Percentiles rank a stretch among this genome's conserved stretches.
These are phyloP conservation scores for Ophiognomonia clavigignenti-juglandacearum DNA, from an alignment of 2,329 filamentous ascomycete species.

Conservation along the genomic window DNA sequence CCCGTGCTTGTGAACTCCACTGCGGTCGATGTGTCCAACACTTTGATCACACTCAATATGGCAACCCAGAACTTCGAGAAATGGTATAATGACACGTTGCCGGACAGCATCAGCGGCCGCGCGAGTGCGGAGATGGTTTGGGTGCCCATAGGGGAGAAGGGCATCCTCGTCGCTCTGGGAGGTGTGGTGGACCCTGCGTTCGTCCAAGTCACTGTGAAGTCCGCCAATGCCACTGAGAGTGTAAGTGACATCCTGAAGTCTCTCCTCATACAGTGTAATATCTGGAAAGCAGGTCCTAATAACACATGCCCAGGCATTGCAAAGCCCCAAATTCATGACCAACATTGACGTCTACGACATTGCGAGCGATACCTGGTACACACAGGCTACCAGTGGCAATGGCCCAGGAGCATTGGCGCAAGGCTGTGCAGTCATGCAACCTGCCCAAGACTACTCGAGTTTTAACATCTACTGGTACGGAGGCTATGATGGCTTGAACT, in stretches of 20 bases:
- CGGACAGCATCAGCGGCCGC: slow-evolving; percentile 43
- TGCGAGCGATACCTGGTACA: slow-evolving; percentile 60
- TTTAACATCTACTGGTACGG: slow-evolving; percentile 85
- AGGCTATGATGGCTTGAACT: slow-evolving; percentile 57
- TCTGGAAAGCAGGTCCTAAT: neutral
- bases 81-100: slow-evolving; percentile 56
- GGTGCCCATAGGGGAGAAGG: slow-evolving; percentile 72
- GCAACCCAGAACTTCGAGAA: slow-evolving; percentile 38
- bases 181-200: slow-evolving; percentile 63
- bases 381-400: slow-evolving; percentile 58
- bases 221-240: slow-evolving; percentile 30
- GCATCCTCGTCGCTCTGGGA: slow-evolving; percentile 72
- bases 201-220: slow-evolving; percentile 21
- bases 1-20: slow-evolving; percentile 27
- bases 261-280: too few species aligned
- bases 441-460: slow-evolving; percentile 65
- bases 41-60: slow-evolving; percentile 60
- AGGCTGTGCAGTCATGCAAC: slow-evolving; percentile 71
- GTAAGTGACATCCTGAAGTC: slow-evolving; percentile 35
- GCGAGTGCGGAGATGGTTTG: slow-evolving; percentile 64
- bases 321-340: slow-evolving; percentile 67
- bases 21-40: slow-evolving; percentile 46
- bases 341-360: slow-evolving; percentile 76
- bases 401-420: slow-evolving; percentile 52
- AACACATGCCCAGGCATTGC: slow-evolving; percentile 39